phyloP scores from a whole-genome alignment of 352 stramenopile genomes.

The Globisporangium splendens region DNA sequence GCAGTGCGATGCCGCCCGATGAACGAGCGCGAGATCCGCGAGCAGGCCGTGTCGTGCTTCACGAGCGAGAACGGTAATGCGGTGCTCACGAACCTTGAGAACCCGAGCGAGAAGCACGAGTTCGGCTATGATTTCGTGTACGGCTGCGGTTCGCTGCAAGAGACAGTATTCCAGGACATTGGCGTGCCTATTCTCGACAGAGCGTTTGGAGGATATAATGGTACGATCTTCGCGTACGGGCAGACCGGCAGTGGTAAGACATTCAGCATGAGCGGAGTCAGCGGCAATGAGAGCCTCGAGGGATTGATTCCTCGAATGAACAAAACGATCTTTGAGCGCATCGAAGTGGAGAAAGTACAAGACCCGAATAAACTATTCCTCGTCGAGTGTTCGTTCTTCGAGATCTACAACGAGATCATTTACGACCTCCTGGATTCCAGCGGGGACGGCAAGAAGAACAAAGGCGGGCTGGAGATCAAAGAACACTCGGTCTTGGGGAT shows the following conservation, averaged over 20 bases:
- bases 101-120: conserved; percentile 70
- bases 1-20: conserved; percentile 91
- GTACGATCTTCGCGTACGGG: conserved; percentile 89
- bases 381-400: conserved; percentile 92
- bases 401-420: conserved; percentile 97
- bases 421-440: conserved; percentile 91
- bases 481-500: conserved; percentile 93
- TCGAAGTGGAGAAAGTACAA: conserved; percentile 57
- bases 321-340: conserved; percentile 84
- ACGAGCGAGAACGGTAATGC: conserved; percentile 64
- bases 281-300: conserved; percentile 51
- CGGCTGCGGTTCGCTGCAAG: conserved; percentile 67
- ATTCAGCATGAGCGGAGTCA: conserved; percentile 85
- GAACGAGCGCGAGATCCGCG: conserved; percentile 81
- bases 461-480: conserved; percentile 90
- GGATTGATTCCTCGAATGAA: conserved; percentile 93
- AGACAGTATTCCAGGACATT: conserved; percentile 76
- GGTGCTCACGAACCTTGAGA: conserved; percentile 82
- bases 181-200: conserved; percentile 73
- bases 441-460: conserved; percentile 84
- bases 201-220: conserved; percentile 85
- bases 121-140: conserved; percentile 91
- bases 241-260: conserved; percentile 87
- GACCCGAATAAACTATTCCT: conserved; percentile 83
- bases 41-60: conserved; percentile 76